Base-by-base conservation (phyloP, 805 yeast genomes). In the Candida nonsorbophila region DNA sequence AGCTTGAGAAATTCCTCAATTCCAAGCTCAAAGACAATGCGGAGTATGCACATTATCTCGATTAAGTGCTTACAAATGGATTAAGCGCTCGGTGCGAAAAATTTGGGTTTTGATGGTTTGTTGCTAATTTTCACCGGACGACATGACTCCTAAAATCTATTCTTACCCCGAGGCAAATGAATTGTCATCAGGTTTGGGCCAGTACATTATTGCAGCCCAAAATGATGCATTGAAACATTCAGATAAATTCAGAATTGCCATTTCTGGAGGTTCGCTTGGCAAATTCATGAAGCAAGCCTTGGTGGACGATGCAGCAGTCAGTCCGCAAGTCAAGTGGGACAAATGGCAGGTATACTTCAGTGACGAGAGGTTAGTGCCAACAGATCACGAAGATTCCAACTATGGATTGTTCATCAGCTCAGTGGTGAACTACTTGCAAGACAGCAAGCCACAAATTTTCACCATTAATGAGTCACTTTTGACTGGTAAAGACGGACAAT, bases 251-350 rank as follows among this genome's bases (percentile, higher is more conserved):
- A 74, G 72, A 41, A 67, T 88, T 36, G 96, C 95, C 8, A 71
- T 88, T 27, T 80, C 92, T 34, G 97, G 97, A 23, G 97, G 97
- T 2, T 84, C 95, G 7, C 68, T 87, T 44, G 85, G 88, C 16
- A 79, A 81, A 43, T 85, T 79, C 2, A 66, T 80, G 49, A 69
- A 72, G 36, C 63, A 67, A 25, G 90, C 86, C 3, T 67, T 87
- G 38, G 70, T 86, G 32, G 75, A 73, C 38, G 72, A 84, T 51
- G 32, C 54, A 14, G 61, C 58, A 9, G 49, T 70, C 23, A 58
- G 66, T 1, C 32, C 53, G 2, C 44, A 65, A 33, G 69, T 79
- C 17, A 58, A 74, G 45, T 84, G 94, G 90, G 54, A 60, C 20
- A 68, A 76, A 42, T 84, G 94, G 94, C 75, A 75, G 36, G 78